Evolutionary conservation across 768 basidiomycete genomes (phyloP).

Genomic region (Agaricus sinodeliciosus): DNA sequence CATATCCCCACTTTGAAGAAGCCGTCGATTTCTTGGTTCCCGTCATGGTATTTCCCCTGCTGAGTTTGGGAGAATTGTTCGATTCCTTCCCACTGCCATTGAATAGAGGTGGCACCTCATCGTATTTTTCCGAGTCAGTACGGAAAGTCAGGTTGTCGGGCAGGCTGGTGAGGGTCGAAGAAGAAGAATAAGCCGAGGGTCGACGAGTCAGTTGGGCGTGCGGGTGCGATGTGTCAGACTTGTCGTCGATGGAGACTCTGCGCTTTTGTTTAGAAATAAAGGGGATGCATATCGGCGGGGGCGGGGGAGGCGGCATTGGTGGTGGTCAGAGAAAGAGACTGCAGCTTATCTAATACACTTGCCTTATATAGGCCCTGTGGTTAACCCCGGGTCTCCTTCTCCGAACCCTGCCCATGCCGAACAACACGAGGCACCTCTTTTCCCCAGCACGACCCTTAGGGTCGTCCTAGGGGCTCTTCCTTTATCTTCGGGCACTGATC

Average conservation of each 20-base stretch:
- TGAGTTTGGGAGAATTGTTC: constrained; percentile 35
- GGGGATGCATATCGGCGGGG: constrained; percentile 55
- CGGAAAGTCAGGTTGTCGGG: constrained; percentile 49
- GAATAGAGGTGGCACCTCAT: constrained; percentile 31
- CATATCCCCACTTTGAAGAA: constrained; percentile 58
- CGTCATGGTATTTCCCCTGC: constrained; percentile 46
- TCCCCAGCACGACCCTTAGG: no score
- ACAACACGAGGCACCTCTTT: no score
- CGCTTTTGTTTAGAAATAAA: constrained; percentile 43
- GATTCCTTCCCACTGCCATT: constrained; percentile 27
- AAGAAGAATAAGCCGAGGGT: constrained; percentile 28
- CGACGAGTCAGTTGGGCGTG: constrained; percentile 24
- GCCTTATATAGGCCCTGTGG: no score
- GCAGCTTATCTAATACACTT: no score
- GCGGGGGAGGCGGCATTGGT: constrained; percentile 39
- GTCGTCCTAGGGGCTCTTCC: no score
- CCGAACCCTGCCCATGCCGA: no score
- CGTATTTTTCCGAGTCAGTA: constrained; percentile 58
- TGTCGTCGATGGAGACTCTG: constrained; percentile 36
- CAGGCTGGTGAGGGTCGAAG: constrained; percentile 33
- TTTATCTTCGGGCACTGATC: no score
- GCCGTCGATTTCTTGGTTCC: constrained; percentile 49
- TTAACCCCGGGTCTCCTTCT: no score
- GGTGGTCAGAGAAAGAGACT: no score
- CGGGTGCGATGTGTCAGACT: constrained; percentile 19